Base-by-base conservation (phyloP, 2,329 filamentous ascomycete genomes). In the Dothideomycetes sp. region DNA sequence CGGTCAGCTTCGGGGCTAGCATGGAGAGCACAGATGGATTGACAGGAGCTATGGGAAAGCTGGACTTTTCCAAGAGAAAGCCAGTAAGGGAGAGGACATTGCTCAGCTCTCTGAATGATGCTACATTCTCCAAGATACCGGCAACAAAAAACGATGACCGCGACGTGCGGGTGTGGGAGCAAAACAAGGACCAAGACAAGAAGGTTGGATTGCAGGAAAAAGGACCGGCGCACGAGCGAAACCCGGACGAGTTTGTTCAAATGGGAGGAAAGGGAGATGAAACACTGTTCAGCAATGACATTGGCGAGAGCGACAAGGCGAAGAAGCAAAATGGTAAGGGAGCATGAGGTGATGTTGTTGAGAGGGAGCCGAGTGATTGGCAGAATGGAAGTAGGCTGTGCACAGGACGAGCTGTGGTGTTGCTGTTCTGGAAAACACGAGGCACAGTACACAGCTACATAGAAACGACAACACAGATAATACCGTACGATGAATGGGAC, bases 11-110 rank as follows among this genome's bases (percentile, higher is more conserved):
- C 3, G 41, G 37, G 8, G 27, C 32, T 16, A 47, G 45, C 20
- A 80, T 79, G 46, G 89, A 95, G 64, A 94, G 87, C 63, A 95
- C 88, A 12, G 87, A 93, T 55, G 88, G 89, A 5, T 71, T 98
- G 16, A 88, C 91, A 0, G 84, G 84, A n/a, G 87, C 84, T 22
- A 76, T 98, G 51, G 78, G 78, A 17, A 74, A 76, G 9, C 73
- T 98, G 8, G 86, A 91, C 51, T 88, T 98, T 57, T 78, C 82
- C 18, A 83, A 82, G 52, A 79, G 89, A 49, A 91, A 88, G 48
- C 65, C 86, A 0, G 68, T 74, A 18, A 78, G 91, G 11, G 84
- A 96, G 63, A 78, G 91, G 33, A 98, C 91, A 0, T 64, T 96
- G 40, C 71, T 98, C 25, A 82, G 82, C 52, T 79, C 74, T 34